Base-by-base conservation (phyloP, 495 filamentous ascomycete species). In the Jackrogersella minutella region DNA sequence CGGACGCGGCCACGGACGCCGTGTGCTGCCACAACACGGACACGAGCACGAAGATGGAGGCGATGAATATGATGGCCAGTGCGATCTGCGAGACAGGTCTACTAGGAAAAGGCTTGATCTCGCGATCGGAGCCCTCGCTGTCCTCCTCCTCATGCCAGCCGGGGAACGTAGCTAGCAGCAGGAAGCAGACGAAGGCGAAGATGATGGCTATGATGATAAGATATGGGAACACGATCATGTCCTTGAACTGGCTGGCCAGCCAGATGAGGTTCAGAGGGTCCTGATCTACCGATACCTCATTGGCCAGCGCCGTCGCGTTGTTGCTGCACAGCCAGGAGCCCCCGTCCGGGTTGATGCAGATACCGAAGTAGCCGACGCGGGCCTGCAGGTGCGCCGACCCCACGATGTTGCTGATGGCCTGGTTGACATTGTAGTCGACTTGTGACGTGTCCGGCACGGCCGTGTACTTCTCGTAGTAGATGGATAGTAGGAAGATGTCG, bases 1-100 rank as follows among this genome's bases (percentile, higher is more conserved):
- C 92, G 58, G 91, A 91, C 11, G 94, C 94, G 5, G 93, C 94
- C 0, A 98, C 93, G 0, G 93, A 96, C 0, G 94, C 94, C 14
- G 94, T 98, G 73, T 98, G 94, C 73, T 90, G 88, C 88, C 88
- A 90, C 16, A 90, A 74, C 19, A 90, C 88, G 1, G 86, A 89
- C 21, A 93, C 90, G 14, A 93, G 81, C 3, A 93, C 86, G 75
- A 93, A 92, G 73, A 92, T 89, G 40, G 87, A 87, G 10, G 90
- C 81, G 75, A 92, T 87, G 78, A 92, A 91, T 74, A 92, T 92
- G 75, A 92, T 88, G 56, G 89, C 88, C 21, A 93, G 78, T 2
- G 89, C 88, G 63, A 92, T 83, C 76, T 91, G 89, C 37, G 86
- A 89, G 47, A 93, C 88, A 34, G 90, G 87, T 16, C 89, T 78